Evolutionary conservation across 2,329 filamentous ascomycete genomes (phyloP).

Genomic region (Neonectria punicea): DNA sequence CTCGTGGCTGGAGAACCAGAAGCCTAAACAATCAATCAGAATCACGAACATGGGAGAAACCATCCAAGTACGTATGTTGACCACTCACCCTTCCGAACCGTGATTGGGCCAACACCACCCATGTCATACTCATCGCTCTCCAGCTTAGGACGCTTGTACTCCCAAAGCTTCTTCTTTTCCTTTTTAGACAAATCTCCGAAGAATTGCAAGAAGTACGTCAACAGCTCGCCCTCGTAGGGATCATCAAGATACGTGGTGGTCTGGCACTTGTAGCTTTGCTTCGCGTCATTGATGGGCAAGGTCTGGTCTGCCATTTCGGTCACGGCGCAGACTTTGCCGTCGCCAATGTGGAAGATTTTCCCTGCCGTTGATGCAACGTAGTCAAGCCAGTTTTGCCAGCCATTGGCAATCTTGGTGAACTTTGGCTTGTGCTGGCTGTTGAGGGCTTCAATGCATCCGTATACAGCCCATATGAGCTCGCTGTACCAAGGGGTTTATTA

Average conservation of each 20-base stretch:
- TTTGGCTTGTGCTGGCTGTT: slow-evolving; percentile 41
- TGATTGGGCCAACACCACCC: slow-evolving; percentile 52
- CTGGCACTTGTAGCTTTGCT: slow-evolving; percentile 51
- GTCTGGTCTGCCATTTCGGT: slow-evolving; percentile 50
- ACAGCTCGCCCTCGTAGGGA: slow-evolving; percentile 56
- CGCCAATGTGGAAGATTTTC: slow-evolving; percentile 51
- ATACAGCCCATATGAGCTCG: slow-evolving; percentile 56
- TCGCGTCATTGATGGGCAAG: slow-evolving; percentile 41
- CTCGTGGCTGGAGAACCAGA: slow-evolving; percentile 55
- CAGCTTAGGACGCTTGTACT: slow-evolving; percentile 50
- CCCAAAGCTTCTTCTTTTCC: slow-evolving; percentile 51
- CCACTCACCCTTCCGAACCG: slow-evolving; percentile 50
- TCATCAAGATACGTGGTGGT: slow-evolving; percentile 49
- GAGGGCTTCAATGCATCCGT: slow-evolving; percentile 52
- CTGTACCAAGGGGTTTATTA: slow-evolving; percentile 29
- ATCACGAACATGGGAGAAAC: neutral
- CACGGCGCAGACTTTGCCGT: slow-evolving; percentile 54
- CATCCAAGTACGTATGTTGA: neutral
- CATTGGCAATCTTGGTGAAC: slow-evolving; percentile 44
- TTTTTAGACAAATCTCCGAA: slow-evolving; percentile 46
- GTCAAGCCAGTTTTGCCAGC: slow-evolving; percentile 54
- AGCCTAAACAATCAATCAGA: slow-evolving; percentile 39
- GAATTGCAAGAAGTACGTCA: slow-evolving; percentile 54
- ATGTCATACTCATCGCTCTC: slow-evolving; percentile 50
- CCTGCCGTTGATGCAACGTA: slow-evolving; percentile 51